These are phyloP conservation scores for Dalbergia oliveri DNA, from an alignment of 306 rosid genomes.

Conservation along the genomic window DNA sequence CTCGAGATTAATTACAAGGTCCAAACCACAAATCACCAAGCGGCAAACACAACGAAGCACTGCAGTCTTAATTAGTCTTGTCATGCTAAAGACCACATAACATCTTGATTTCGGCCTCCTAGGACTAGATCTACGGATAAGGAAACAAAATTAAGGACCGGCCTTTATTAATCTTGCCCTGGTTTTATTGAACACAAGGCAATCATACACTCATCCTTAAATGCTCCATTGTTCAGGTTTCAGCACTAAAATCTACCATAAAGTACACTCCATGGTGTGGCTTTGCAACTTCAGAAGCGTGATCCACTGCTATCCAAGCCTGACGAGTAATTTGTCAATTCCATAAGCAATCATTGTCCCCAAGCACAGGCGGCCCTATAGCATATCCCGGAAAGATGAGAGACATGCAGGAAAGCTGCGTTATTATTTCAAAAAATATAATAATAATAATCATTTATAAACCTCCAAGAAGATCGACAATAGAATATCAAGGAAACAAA, in stretches of 20 bases:
- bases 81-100: conserved; percentile 44
- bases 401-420: conserved; percentile 38
- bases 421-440: neutral
- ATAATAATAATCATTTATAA: conserved; percentile 4
- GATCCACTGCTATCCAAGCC: conserved; percentile 34
- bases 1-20: conserved; percentile 45
- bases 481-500: neutral
- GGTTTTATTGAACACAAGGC: conserved; percentile 54
- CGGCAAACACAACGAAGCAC: conserved; percentile 44
- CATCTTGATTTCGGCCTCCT: conserved; percentile 49
- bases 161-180: conserved; percentile 57
- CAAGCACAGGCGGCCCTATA: conserved; percentile 92
- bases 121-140: conserved; percentile 41
- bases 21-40: conserved; percentile 48
- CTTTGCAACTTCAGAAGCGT: conserved; percentile 44
- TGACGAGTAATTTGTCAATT: conserved; percentile 30
- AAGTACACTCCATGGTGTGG: conserved; percentile 45
- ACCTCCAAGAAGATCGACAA: conserved; percentile 6
- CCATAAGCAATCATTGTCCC: conserved; percentile 73
- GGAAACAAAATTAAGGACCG: conserved; percentile 53
- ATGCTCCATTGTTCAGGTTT: conserved; percentile 50
- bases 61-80: conserved; percentile 44
- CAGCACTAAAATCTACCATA: conserved; percentile 54
- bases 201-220: conserved; percentile 53
- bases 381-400: conserved; percentile 39